Conservation (phyloP, 768 basidiomycete species). For the Russula compacta region DNA sequence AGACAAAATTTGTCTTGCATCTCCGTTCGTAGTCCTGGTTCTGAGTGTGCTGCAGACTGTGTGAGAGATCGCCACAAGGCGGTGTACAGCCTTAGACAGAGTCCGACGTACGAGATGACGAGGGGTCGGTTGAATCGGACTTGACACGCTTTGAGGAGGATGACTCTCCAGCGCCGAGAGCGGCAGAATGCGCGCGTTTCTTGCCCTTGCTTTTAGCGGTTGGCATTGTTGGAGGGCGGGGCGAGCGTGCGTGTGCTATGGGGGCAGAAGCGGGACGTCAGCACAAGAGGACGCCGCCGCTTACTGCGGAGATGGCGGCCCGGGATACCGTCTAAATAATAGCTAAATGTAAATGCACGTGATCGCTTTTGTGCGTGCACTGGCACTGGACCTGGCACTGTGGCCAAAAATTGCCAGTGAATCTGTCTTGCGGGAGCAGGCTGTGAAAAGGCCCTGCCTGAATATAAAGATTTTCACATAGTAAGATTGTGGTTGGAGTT, state of each 20-base stretch:
- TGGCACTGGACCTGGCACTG: background rate
- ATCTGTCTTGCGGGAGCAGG: background rate
- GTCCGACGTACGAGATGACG: constrained; percentile 1
- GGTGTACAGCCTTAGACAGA: background rate
- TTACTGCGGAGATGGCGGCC: background rate
- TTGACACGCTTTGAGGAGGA: constrained; percentile 16
- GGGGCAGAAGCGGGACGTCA: background rate
- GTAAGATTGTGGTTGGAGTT: background rate
- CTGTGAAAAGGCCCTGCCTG: background rate
- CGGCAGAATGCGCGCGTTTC: constrained; percentile 7
- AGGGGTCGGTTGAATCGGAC: constrained; percentile 9
- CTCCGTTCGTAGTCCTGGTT: background rate
- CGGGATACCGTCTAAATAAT: background rate
- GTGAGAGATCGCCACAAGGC: constrained; percentile 5
- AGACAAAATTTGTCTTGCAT: constrained; percentile 18
- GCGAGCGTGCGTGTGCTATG: background rate
- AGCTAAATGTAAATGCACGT: too few relatives aligned
- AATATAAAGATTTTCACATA: background rate
- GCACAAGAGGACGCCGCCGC: constrained; percentile 1
- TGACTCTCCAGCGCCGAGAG: constrained; percentile 1
- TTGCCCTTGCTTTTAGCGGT: constrained; percentile 8
- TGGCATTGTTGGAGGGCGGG: constrained; percentile 6
- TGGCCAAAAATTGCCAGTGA: background rate
- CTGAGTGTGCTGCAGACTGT: background rate
- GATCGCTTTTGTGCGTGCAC: too few relatives aligned